A percentile compares a stretch with the other conserved stretches of the same genome.
phyloP scores from a whole-genome alignment of 257 asterid genomes.

The Asclepias syriaca region DNA sequence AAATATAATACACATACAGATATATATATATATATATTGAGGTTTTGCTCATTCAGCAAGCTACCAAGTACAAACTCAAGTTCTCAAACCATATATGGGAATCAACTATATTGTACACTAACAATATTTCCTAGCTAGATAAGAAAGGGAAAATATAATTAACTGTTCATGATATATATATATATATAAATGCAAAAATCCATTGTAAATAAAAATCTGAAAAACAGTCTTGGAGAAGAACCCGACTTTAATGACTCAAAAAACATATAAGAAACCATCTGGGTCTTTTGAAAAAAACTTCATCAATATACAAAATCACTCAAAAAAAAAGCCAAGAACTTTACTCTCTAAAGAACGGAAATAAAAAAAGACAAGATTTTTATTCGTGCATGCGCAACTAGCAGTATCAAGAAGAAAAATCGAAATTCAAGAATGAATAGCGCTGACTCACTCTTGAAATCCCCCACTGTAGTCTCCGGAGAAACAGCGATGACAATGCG shows the following conservation, averaged over 20 bases:
- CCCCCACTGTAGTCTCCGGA: constrained; percentile 27
- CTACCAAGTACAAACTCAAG: background rate
- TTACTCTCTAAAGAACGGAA: background rate
- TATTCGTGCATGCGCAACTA: background rate
- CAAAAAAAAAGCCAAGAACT: background rate
- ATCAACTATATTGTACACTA: background rate
- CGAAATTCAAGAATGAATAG: background rate
- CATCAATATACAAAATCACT: background rate
- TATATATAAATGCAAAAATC: too few relatives aligned
- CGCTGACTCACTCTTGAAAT: constrained; percentile 41
- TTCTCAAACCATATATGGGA: background rate
- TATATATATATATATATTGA: too few relatives aligned
- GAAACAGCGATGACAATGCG: constrained; percentile 41
- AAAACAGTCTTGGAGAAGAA: background rate
- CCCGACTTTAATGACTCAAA: background rate
- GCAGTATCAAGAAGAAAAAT: background rate
- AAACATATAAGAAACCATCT: background rate
- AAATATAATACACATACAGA: too few relatives aligned
- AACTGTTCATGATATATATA: too few relatives aligned
- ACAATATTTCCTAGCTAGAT: background rate
- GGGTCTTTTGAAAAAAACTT: background rate
- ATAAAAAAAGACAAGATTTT: background rate
- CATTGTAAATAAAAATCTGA: background rate
- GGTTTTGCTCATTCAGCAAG: background rate
- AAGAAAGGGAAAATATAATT: too few relatives aligned